Evolutionary conservation across 768 basidiomycete genomes (phyloP).

Genomic region (Mycena albidolilacea): DNA sequence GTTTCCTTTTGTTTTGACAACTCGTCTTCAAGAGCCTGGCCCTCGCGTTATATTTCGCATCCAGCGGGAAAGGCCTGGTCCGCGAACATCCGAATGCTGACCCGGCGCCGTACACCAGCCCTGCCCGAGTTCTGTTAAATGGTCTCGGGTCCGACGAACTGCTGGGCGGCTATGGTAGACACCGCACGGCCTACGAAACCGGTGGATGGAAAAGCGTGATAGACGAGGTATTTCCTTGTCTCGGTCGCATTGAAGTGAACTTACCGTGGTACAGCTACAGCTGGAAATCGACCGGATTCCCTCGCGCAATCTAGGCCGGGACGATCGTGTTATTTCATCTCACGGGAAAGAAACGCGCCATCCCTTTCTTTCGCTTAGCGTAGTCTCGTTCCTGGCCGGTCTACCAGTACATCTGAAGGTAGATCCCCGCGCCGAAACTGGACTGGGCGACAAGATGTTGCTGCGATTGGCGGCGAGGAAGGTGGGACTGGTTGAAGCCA

Average conservation of each 20-base stretch:
- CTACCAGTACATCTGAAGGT: slow-evolving; percentile 88
- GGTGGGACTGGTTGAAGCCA: slow-evolving; percentile 84
- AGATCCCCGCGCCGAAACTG: slow-evolving; percentile 82
- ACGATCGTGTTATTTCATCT: slow-evolving; percentile 93
- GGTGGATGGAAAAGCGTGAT: slow-evolving; percentile 85
- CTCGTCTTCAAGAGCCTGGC: slow-evolving; percentile 80
- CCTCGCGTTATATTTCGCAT: slow-evolving; percentile 93
- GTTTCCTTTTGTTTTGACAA: not conserved
- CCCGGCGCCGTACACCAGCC: slow-evolving; percentile 72
- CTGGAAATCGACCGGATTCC: slow-evolving; percentile 91
- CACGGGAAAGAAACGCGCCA: slow-evolving; percentile 95
- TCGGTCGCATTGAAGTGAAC: not conserved
- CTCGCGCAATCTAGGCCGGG: slow-evolving; percentile 90
- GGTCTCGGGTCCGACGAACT: slow-evolving; percentile 97
- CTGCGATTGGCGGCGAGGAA: slow-evolving; percentile 79
- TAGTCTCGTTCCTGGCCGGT: slow-evolving; percentile 82
- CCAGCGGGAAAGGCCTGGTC: slow-evolving; percentile 80
- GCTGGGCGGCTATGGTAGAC: slow-evolving; percentile 93
- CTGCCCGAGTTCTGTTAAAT: slow-evolving; percentile 87
- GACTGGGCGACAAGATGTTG: slow-evolving; percentile 91
- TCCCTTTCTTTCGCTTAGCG: slow-evolving; percentile 87
- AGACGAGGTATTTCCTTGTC: slow-evolving; percentile 72
- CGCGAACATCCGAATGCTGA: slow-evolving; percentile 52
- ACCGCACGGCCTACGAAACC: slow-evolving; percentile 79
- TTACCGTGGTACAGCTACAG: slow-evolving; percentile 73